These are phyloP conservation scores for Apostasia shenzhenica DNA, from an alignment of 106 monocot species.

Conservation along the genomic window DNA sequence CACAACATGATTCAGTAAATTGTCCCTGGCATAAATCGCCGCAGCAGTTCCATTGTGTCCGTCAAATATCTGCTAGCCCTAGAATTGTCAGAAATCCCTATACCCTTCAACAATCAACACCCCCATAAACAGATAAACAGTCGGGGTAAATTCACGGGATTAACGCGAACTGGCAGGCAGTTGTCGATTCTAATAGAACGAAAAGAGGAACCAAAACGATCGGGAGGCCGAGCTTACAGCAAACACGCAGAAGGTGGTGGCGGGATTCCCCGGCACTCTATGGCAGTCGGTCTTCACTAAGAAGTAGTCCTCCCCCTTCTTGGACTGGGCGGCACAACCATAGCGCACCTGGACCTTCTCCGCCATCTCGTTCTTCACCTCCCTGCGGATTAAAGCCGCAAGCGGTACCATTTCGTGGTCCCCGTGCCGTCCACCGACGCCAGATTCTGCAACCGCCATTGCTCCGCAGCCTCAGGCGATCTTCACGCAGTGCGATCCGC, in stretches of 20 bases:
- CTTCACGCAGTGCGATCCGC: not conserved
- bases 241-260: slow-evolving; percentile 41
- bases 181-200: not conserved
- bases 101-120: not conserved
- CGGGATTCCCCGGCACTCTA: slow-evolving; percentile 21
- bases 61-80: slow-evolving; percentile 44
- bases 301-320: slow-evolving; percentile 59
- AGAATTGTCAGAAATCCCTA: not conserved
- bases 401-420: slow-evolving; percentile 20
- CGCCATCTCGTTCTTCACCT: slow-evolving; percentile 16
- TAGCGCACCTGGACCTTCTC: slow-evolving; percentile 38
- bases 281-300: slow-evolving; percentile 41
- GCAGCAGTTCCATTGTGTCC: slow-evolving; percentile 73
- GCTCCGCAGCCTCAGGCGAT: not conserved
- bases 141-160: not conserved
- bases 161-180: not conserved
- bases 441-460: not conserved
- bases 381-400: slow-evolving; percentile 26
- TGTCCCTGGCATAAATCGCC: slow-evolving; percentile 47
- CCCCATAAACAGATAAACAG: not conserved
- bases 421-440: not conserved
- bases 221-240: slow-evolving; percentile 16
- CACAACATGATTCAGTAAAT: slow-evolving; percentile 49
- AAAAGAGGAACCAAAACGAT: not conserved
- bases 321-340: slow-evolving; percentile 54